Conservation (phyloP, 1,139 yeast genomes). For the Debaryomyces psychrophilus region DNA sequence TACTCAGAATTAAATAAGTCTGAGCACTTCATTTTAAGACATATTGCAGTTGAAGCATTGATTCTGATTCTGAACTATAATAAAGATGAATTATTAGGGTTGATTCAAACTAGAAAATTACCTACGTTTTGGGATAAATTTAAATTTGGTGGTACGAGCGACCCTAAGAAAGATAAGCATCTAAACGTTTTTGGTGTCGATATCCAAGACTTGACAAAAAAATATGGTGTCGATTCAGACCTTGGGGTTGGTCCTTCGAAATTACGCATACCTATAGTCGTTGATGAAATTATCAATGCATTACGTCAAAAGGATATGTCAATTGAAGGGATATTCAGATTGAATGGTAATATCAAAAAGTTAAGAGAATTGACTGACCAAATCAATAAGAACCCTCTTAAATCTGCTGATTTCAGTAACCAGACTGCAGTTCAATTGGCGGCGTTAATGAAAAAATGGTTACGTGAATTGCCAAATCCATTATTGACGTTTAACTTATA, state of each 20-base stretch:
- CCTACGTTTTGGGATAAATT: slow-evolving; percentile 79
- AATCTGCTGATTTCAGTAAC: slow-evolving; percentile 68
- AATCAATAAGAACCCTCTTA: slow-evolving; percentile 75
- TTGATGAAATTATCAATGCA: slow-evolving; percentile 84
- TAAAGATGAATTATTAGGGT: slow-evolving; percentile 54
- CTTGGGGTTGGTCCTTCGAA: slow-evolving; percentile 85
- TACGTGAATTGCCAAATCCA: slow-evolving; percentile 92
- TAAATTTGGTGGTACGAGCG: slow-evolving; percentile 38
- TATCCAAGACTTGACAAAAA: slow-evolving; percentile 67
- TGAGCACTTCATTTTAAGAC: slow-evolving; percentile 67
- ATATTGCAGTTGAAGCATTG: slow-evolving; percentile 69
- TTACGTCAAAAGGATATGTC: slow-evolving; percentile 93
- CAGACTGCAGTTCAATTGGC: slow-evolving; percentile 94
- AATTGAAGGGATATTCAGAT: slow-evolving; percentile 93
- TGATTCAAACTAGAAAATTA: slow-evolving; percentile 60
- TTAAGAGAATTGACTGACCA: slow-evolving; percentile 73
- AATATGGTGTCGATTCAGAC: slow-evolving; percentile 84
- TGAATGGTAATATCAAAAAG: slow-evolving; percentile 91
- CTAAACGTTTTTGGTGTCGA: slow-evolving; percentile 76
- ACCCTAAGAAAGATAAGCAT: slow-evolving; percentile 30
- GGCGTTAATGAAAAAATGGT: slow-evolving; percentile 87
- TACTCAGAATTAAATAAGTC: slow-evolving; percentile 70
- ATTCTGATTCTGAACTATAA: slow-evolving; percentile 42
- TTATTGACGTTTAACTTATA: slow-evolving; percentile 76
- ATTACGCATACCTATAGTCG: slow-evolving; percentile 78